A percentile compares a stretch with the other conserved stretches of the same genome.
These are phyloP conservation scores for Sporothrix luriei DNA, from an alignment of 2,329 filamentous ascomycete genomes.

Conservation along the genomic window DNA sequence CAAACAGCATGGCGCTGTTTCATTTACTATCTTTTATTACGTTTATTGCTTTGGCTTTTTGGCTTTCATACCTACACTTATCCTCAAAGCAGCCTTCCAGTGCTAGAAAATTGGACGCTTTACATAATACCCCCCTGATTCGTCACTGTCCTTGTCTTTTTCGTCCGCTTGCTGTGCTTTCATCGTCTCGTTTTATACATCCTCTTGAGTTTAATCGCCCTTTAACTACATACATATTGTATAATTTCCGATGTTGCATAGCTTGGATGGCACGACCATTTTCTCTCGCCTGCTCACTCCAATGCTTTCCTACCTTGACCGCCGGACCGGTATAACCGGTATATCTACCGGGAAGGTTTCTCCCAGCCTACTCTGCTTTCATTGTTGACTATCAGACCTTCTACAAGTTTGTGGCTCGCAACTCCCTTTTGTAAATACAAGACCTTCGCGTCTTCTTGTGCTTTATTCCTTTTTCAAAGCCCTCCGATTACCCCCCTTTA, in stretches of 20 bases:
- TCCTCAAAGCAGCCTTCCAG: constrained; percentile 3
- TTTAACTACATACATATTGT: not conserved
- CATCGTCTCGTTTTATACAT: not conserved
- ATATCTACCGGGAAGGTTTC: not conserved
- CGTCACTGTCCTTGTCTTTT: not conserved
- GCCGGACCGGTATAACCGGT: constrained; percentile 12
- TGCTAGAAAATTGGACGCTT: constrained; percentile 13
- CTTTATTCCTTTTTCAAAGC: not conserved
- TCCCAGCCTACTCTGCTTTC: not conserved
- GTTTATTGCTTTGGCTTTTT: constrained; percentile 17
- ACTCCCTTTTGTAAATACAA: not conserved
- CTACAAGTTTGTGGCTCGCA: not conserved
- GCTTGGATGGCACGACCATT: constrained; percentile 31
- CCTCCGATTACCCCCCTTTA: not conserved
- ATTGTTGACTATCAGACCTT: not conserved
- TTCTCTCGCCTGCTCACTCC: constrained; percentile 1
- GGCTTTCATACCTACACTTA: constrained; percentile 7
- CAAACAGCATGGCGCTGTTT: constrained; percentile 31
- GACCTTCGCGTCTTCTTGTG: not conserved
- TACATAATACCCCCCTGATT: constrained; percentile 27
- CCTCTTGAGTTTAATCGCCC: not conserved
- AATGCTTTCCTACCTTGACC: not conserved
- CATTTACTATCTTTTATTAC: constrained; percentile 27
- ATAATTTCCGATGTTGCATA: constrained; percentile 27
- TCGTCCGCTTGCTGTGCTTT: not conserved